phyloP scores from a whole-genome alignment of 305 asterid species.

The Euphrasia arctica region DNA sequence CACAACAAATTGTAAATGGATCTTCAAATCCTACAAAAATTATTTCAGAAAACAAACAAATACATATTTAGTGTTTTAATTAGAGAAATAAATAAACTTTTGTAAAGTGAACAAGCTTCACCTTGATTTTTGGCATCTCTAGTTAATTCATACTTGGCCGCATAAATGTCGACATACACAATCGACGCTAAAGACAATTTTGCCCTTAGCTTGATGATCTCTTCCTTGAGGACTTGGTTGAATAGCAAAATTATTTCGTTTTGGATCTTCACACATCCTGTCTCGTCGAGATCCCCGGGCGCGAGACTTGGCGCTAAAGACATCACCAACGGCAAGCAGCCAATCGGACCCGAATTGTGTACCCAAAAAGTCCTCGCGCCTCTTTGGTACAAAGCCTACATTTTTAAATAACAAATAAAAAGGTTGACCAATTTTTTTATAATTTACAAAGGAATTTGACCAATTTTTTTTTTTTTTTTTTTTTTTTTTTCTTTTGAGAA shows the following conservation, averaged over 20 bases:
- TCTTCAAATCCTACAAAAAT: constrained; percentile 43
- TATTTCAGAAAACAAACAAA: too few relatives aligned
- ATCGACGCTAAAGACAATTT: constrained; percentile 36
- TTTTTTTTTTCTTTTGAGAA: too few relatives aligned
- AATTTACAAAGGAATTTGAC: too few relatives aligned
- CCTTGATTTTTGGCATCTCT: constrained; percentile 39
- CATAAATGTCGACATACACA: constrained; percentile 47
- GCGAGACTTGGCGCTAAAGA: constrained; percentile 29
- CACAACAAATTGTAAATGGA: constrained; percentile 48
- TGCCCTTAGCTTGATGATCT: constrained; percentile 34
- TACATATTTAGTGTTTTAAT: too few relatives aligned
- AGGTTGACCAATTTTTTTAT: too few relatives aligned
- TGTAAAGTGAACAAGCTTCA: constrained; percentile 9
- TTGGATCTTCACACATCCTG: constrained; percentile 48
- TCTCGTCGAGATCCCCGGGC: constrained; percentile 40
- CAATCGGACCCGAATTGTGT: constrained; percentile 63
- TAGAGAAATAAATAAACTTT: too few relatives aligned
- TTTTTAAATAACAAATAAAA: neutral
- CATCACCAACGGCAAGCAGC: constrained; percentile 36
- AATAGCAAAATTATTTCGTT: constrained; percentile 44
- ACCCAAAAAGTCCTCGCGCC: constrained; percentile 65
- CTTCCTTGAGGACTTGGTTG: constrained; percentile 41
- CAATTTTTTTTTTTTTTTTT: too few relatives aligned
- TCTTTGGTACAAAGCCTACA: constrained; percentile 42
- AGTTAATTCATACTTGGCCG: constrained; percentile 49